These are phyloP conservation scores for Suillus ampliporus DNA, from an alignment of 768 basidiomycete genomes.

Conservation along the genomic window DNA sequence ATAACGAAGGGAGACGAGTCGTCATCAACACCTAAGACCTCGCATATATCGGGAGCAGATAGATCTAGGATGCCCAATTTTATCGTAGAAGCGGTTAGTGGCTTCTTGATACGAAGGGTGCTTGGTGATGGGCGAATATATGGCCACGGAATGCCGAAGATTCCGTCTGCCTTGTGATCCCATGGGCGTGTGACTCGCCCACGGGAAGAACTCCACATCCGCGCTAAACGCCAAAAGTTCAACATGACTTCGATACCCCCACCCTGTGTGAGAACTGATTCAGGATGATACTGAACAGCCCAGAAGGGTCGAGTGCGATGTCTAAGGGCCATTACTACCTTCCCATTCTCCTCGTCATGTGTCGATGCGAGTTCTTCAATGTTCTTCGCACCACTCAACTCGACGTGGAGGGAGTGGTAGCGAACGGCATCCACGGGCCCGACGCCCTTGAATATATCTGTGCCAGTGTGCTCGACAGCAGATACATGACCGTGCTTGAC, in stretches of 20 bases:
- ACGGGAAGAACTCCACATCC: constrained; percentile 53
- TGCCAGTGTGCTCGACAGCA: constrained; percentile 58
- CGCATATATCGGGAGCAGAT: constrained; percentile 55
- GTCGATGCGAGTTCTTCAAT: constrained; percentile 70
- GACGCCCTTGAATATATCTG: constrained; percentile 65
- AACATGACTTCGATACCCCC: constrained; percentile 70
- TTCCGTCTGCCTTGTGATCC: constrained; percentile 39
- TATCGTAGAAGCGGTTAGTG: constrained; percentile 35
- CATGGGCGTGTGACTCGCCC: constrained; percentile 49
- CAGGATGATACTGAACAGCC: constrained; percentile 92
- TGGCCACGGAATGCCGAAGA: constrained; percentile 67
- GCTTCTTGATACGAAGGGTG: constrained; percentile 17
- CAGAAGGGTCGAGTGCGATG: constrained; percentile 75
- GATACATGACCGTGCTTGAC: constrained; percentile 88
- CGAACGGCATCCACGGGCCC: constrained; percentile 65
- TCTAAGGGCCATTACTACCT: constrained; percentile 74
- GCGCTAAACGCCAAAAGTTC: constrained; percentile 78
- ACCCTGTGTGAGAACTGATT: constrained; percentile 74
- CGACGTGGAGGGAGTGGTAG: constrained; percentile 80
- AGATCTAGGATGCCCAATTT: constrained; percentile 50
- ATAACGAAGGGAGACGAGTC: constrained; percentile 69
- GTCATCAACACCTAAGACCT: constrained; percentile 62
- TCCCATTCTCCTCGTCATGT: constrained; percentile 69
- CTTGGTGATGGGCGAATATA: constrained; percentile 37
- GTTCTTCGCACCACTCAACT: constrained; percentile 49